Evolutionary conservation across 495 filamentous ascomycete genomes (phyloP).

Genomic region (Trypethelium eluteriae): DNA sequence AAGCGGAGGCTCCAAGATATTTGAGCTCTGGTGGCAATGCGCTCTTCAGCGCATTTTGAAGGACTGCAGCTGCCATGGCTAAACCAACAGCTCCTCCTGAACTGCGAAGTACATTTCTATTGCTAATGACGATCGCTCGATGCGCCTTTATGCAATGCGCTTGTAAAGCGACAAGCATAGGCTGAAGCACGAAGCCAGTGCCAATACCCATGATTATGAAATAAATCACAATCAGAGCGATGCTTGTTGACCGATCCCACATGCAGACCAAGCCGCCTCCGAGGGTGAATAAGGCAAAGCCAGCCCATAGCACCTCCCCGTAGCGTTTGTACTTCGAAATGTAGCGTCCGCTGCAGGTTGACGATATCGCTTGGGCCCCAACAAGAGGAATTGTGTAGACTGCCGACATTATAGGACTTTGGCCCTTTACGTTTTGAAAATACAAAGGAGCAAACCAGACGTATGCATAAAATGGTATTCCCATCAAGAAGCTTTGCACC

Average conservation of each 20-base stretch:
- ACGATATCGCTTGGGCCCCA: slow-evolving; percentile 44
- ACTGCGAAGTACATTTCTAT: slow-evolving; percentile 57
- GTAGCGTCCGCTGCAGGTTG: slow-evolving; percentile 49
- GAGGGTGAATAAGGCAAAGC: slow-evolving; percentile 48
- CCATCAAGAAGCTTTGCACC: slow-evolving; percentile 53
- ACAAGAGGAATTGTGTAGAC: slow-evolving; percentile 49
- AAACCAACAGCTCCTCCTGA: slow-evolving; percentile 54
- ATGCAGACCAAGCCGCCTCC: slow-evolving; percentile 48
- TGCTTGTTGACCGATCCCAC: slow-evolving; percentile 42
- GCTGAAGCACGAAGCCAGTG: slow-evolving; percentile 53
- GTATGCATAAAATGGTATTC: slow-evolving; percentile 51
- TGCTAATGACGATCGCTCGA: slow-evolving; percentile 53
- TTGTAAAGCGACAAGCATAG: slow-evolving; percentile 54
- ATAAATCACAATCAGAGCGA: slow-evolving; percentile 46
- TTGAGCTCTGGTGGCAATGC: slow-evolving; percentile 18
- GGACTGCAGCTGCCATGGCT: slow-evolving; percentile 50
- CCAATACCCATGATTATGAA: slow-evolving; percentile 49
- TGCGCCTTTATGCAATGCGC: slow-evolving; percentile 52
- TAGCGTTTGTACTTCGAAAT: slow-evolving; percentile 50
- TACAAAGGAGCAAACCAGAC: slow-evolving; percentile 46
- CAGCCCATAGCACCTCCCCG: slow-evolving; percentile 50
- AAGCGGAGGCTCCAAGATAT: slow-evolving; percentile 43
- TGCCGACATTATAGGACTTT: slow-evolving; percentile 36
- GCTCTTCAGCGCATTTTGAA: slow-evolving; percentile 42
- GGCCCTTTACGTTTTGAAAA: slow-evolving; percentile 39